phyloP scores from a whole-genome alignment of 164 flowering plant species.

The Malania oleifera region DNA sequence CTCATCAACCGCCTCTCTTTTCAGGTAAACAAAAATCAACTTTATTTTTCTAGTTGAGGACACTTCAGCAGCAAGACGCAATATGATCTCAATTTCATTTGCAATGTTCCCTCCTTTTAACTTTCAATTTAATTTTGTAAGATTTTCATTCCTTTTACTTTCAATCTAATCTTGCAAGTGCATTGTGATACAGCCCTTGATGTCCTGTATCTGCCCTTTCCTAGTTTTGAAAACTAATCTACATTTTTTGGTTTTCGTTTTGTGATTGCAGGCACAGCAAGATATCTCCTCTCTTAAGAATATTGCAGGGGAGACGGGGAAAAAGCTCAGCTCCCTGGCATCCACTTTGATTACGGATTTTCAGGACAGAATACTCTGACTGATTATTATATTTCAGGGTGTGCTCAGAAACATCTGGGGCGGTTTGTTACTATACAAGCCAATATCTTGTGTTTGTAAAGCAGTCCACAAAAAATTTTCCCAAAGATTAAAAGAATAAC shows the following conservation, averaged over 20 bases:
- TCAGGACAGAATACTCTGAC: conserved; percentile 86
- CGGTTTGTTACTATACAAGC: conserved; percentile 8
- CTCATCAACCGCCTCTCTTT: conserved; percentile 75
- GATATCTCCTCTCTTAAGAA: conserved; percentile 82
- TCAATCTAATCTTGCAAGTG: too few species aligned
- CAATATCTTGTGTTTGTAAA: conserved; percentile 13
- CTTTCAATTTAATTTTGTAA: too few species aligned
- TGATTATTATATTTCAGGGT: background rate
- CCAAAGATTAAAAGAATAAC: conserved; percentile 26
- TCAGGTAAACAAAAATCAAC: conserved; percentile 44
- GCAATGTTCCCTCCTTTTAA: too few species aligned
- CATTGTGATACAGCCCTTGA: too few species aligned
- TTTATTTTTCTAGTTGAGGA: background rate
- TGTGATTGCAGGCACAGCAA: conserved; percentile 69
- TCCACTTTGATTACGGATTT: conserved; percentile 73
- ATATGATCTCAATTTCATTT: too few species aligned
- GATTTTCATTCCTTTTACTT: too few species aligned
- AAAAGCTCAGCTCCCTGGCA: conserved; percentile 78
- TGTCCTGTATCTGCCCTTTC: too few species aligned
- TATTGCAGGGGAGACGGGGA: conserved; percentile 97
- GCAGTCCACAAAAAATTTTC: too few species aligned
- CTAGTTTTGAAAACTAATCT: conserved; percentile 6
- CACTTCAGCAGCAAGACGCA: too few species aligned
- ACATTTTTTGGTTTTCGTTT: background rate
- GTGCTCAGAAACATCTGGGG: background rate